A percentile compares a stretch with the other conserved stretches of the same genome.
These are phyloP conservation scores for Leonotis leonurus DNA, from an alignment of 257 asterid species.

Conservation along the genomic window DNA sequence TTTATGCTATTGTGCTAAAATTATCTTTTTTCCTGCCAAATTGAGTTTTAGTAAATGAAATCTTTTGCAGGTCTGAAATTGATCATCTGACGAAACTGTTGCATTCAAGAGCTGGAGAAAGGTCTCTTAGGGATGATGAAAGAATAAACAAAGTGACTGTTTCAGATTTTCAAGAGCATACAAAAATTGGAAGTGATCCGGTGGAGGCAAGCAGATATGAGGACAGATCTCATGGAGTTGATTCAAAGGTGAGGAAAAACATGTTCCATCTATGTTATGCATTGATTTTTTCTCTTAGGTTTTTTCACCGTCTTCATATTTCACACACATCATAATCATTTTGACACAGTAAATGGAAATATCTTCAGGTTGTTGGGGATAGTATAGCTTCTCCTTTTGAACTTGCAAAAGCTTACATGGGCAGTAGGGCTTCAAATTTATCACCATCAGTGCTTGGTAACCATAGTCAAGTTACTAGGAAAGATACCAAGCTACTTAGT, in stretches of 20 bases:
- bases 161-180: conserved; percentile 29
- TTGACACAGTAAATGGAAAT: conserved; percentile 13
- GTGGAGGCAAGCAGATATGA: conserved; percentile 18
- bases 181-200: conserved; percentile 13
- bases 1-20: background rate
- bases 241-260: conserved; percentile 31
- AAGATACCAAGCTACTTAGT: conserved; percentile 26
- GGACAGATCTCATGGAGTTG: conserved; percentile 22
- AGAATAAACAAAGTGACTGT: conserved; percentile 19
- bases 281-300: background rate
- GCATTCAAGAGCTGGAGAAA: conserved; percentile 49
- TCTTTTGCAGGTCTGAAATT: conserved; percentile 53
- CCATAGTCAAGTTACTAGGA: conserved; percentile 35
- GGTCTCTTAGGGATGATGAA: conserved; percentile 21
- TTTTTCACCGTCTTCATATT: background rate
- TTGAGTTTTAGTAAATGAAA: background rate
- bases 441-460: conserved; percentile 44
- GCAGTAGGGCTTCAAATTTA: conserved; percentile 41
- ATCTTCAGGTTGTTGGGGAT: conserved; percentile 41
- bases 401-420: conserved; percentile 83
- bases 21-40: background rate
- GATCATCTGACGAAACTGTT: conserved; percentile 50
- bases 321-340: conserved; percentile 1
- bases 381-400: conserved; percentile 56
- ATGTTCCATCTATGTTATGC: background rate